These are phyloP conservation scores for Claviceps maximensis DNA, from an alignment of 2,329 filamentous ascomycete species.

Conservation along the genomic window DNA sequence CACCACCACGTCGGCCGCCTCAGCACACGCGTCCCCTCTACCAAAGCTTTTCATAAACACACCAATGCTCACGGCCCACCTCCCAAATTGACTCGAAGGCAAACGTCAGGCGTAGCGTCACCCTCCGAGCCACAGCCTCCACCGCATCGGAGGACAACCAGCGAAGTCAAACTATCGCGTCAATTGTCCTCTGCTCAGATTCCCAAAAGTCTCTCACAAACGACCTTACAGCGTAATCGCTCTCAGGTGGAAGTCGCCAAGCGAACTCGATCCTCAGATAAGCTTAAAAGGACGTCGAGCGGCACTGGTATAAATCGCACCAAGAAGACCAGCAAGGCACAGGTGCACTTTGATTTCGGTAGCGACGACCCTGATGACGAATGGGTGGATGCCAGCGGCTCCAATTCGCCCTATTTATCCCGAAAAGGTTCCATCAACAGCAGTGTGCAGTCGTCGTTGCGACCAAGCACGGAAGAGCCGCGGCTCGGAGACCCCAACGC, in stretches of 20 bases:
- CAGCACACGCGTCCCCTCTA: constrained; percentile 38
- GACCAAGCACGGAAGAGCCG: constrained; percentile 20
- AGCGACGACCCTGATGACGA: constrained; percentile 38
- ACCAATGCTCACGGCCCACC: constrained; percentile 11
- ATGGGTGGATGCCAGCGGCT: constrained; percentile 54
- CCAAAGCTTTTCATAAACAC: constrained; percentile 34
- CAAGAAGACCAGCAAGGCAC: constrained; percentile 28
- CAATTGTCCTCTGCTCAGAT: constrained; percentile 31
- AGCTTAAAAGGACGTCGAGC: constrained; percentile 39
- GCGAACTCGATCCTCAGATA: constrained; percentile 35
- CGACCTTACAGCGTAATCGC: constrained; percentile 45
- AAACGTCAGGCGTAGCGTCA: constrained; percentile 31
- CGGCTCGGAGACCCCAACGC: constrained; percentile 23
- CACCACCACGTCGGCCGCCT: constrained; percentile 28
- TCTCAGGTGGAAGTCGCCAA: constrained; percentile 44
- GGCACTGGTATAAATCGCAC: constrained; percentile 31
- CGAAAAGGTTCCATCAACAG: constrained; percentile 35
- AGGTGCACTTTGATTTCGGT: constrained; percentile 53
- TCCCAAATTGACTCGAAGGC: constrained; percentile 29
- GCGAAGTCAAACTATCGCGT: constrained; percentile 36
- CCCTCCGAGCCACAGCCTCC: constrained; percentile 18
- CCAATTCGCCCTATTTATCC: constrained; percentile 43
- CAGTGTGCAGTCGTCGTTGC: constrained; percentile 34
- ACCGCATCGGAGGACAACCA: constrained; percentile 34
- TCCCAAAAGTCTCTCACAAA: constrained; percentile 41